Base-by-base conservation (phyloP, 148 eudicot genomes). In the Amaranthus hypochondriacus region DNA sequence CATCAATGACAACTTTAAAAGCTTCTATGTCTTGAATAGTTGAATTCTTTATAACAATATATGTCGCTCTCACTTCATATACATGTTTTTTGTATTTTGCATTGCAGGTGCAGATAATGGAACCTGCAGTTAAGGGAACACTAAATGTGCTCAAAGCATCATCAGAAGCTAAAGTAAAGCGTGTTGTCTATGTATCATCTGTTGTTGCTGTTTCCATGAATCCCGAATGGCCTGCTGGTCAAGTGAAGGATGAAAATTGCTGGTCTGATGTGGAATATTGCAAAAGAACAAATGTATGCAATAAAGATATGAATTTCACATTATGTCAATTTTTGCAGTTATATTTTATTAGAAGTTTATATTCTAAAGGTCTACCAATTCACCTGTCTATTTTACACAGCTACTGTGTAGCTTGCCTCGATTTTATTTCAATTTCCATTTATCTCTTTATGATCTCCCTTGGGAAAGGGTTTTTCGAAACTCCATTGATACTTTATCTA, bases 211-310 rank as follows among this genome's bases (percentile, higher is more conserved):
- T 87, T 81, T 0, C 3, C 77, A 39, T 77, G 78, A 83, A 85
- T 55, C 90, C 86, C n/a, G 71, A 75, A 63, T 87, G 90, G 90
- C 86, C 88, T 49, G 61, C 77, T 73, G 78, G 70, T 76, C 77
- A 77, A 73, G 76, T 74, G 65, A 83, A 79, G 85, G 85, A 87
- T 48, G 90, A 87, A 78, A 70, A n/a, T 48, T 83, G 87, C 81
- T 87, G 90, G 88, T 83, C 85, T 12, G 90, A 85, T 62, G 12
- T 7, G 9, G 85, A 87, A 56, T 73, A 73, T 73, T 85, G 85
- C 86, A 79, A 39, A 65, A 62, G 44, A 67, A 76, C 76, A 48
- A 56, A 83, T 76, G 86, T 81, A 83, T 53, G 81, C 28, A 69
- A 59, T 62, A 61, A 48, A 2, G 7, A 11, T 64, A 10, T 46